These are phyloP conservation scores for Sanghuangporus baumii DNA, from an alignment of 1,284 basidiomycete genomes.

Conservation along the genomic window DNA sequence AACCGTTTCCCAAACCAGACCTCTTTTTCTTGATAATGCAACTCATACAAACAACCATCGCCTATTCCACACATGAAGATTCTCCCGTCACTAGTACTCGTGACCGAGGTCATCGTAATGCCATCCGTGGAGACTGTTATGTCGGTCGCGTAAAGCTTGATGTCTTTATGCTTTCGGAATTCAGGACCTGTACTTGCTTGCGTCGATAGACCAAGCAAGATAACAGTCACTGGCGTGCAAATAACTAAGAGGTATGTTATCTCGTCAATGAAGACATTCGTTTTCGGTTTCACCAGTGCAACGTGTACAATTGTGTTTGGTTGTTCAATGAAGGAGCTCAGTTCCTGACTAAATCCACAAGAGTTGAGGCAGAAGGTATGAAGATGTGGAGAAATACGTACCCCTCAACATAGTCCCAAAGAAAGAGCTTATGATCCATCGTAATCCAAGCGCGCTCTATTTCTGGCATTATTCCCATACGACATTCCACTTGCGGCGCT, in stretches of 20 bases:
- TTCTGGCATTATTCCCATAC: constrained; percentile 90
- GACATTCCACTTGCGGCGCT: constrained; percentile 31
- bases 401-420: constrained; percentile 97
- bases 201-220: constrained; percentile 81
- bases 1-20: constrained; percentile 90
- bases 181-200: constrained; percentile 41
- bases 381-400: constrained; percentile 33
- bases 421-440: constrained; percentile 89
- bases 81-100: constrained; percentile 76
- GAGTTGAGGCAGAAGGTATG: constrained; percentile 8
- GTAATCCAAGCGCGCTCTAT: constrained; percentile 96
- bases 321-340: constrained; percentile 87
- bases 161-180: constrained; percentile 53
- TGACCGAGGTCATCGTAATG: constrained; percentile 78
- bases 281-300: constrained; percentile 75
- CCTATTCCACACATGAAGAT: constrained; percentile 87
- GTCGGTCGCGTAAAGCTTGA: constrained; percentile 90
- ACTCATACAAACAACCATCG: constrained; percentile 89
- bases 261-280: constrained; percentile 86
- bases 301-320: constrained; percentile 88
- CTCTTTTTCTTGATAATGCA: constrained; percentile 88
- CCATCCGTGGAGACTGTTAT: constrained; percentile 71
- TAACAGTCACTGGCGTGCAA: constrained; percentile 78
- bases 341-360: constrained; percentile 55
- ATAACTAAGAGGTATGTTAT: constrained; percentile 89